Base-by-base conservation (phyloP, 2,329 filamentous ascomycete species). In the Trichoderma atroviride region DNA sequence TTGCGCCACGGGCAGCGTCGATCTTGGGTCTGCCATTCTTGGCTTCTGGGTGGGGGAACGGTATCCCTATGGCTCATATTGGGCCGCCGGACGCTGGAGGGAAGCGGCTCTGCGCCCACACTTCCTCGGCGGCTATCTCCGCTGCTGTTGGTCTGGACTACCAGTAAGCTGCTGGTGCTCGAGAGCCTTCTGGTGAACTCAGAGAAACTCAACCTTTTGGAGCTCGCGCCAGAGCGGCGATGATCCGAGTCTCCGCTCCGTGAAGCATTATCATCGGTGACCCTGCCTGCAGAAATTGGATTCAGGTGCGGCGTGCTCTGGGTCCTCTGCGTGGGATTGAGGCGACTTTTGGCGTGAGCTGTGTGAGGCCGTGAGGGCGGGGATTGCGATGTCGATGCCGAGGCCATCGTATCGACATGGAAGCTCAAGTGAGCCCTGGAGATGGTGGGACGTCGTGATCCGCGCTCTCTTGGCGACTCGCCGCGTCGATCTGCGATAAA, bases 111-210 rank as follows among this genome's bases (percentile, higher is more conserved):
- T 70, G 79, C 73, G 70, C 86, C 84, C 74, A 79, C 81, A 76
- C 83, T 85, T 68, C 80, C 79, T 65, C 82, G 79, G 75, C 82
- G 85, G 79, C 84, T 86, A 71, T 79, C 78, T 70, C 78, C 79
- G 74, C 82, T 83, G 70, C 81, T 80, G 75, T 88, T 88, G 70
- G 86, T 86, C 79, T 89, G 86, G 68, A 88, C 82, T 57, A 89
- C 81, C 65, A 90, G 80, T 75, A 88, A 78, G 76, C 85, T 88
- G 75, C 86, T 88, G 63, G 86, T 88, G 76, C 85, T 88, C 73
- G 86, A 89, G 66, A 90, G 77, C 71, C 86, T 81, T 76, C 86
- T 87, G 58, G 86, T 85, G 71, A 89, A 87, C 66, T 90, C 88
- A 73, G 83, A 86, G 72, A 90, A 88, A 79, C 86, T 88, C 68